phyloP scores from a whole-genome alignment of 208 protist species.

The Tritrichomonas musculus region DNA sequence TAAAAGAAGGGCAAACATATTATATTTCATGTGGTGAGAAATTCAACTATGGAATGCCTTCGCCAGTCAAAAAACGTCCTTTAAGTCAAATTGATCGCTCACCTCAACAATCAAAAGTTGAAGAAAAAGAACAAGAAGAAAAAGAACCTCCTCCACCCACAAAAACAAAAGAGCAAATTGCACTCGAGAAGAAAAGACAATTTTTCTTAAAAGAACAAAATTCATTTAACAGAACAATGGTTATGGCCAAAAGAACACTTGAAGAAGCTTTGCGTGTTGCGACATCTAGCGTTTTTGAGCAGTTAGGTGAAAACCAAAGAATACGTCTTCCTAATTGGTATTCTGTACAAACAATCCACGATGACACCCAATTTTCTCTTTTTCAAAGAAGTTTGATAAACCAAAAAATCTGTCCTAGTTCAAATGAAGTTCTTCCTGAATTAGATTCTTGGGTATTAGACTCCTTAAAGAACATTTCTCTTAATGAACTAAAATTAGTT shows the following conservation, averaged over 20 bases:
- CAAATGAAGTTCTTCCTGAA: not conserved
- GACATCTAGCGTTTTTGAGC: not conserved
- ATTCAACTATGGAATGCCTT: not conserved
- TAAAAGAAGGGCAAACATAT: not conserved
- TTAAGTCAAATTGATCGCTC: too few species aligned
- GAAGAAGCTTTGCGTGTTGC: not conserved
- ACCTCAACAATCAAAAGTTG: not conserved
- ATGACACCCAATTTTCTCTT: not conserved
- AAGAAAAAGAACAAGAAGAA: not conserved
- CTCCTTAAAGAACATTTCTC: not conserved
- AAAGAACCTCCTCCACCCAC: not conserved
- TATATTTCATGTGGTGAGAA: conserved; percentile 20
- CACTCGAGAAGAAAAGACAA: not conserved
- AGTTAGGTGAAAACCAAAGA: not conserved
- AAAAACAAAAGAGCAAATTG: too few species aligned
- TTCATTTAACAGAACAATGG: not conserved
- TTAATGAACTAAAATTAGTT: not conserved
- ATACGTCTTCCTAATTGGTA: not conserved
- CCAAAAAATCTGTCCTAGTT: not conserved
- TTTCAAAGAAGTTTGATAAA: not conserved
- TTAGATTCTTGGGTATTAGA: not conserved
- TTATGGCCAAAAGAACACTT: not conserved
- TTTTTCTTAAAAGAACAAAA: not conserved
- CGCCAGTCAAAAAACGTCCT: not conserved
- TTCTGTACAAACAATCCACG: not conserved